Evolutionary conservation across 2,329 filamentous ascomycete genomes (phyloP).

Genomic region (Alternaria brassicicola): DNA sequence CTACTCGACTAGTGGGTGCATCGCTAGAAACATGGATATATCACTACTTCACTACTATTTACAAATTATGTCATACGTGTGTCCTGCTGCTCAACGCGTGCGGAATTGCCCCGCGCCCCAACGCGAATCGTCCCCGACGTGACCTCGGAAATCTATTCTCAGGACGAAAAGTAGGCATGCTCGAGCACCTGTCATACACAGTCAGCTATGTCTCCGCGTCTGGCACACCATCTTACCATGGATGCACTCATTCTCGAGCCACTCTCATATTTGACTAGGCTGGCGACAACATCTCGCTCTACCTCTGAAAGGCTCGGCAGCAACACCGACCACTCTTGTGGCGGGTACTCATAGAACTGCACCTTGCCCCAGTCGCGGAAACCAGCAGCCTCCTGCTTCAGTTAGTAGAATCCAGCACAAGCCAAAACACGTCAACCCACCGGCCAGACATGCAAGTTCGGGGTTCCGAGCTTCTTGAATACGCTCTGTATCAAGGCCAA

Average conservation of each 20-base stretch:
- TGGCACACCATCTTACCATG: conserved; percentile 54
- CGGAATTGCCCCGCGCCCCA: conserved; percentile 6
- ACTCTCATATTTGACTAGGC: conserved; percentile 75
- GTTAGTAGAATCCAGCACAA: conserved; percentile 10
- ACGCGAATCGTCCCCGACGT: neutral
- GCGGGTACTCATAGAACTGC: conserved; percentile 76
- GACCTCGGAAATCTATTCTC: neutral
- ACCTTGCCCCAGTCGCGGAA: conserved; percentile 89
- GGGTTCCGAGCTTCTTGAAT: conserved; percentile 89
- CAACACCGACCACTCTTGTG: conserved; percentile 71
- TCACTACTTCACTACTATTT: neutral
- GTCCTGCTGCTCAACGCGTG: neutral
- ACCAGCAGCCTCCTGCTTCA: conserved; percentile 61
- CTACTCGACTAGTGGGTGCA: neutral
- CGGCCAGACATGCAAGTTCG: conserved; percentile 80
- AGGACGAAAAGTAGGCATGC: conserved; percentile 36
- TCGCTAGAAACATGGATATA: neutral
- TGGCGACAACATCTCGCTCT: conserved; percentile 69
- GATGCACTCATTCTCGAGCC: conserved; percentile 69
- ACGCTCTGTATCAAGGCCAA: conserved; percentile 89
- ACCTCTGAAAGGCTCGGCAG: conserved; percentile 65
- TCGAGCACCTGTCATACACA: conserved; percentile 32
- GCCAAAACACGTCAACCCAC: conserved; percentile 51
- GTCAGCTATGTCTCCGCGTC: neutral
- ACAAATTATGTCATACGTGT: neutral